phyloP scores from a whole-genome alignment of 2,329 filamentous ascomycete genomes.

The Colletotrichum horii region DNA sequence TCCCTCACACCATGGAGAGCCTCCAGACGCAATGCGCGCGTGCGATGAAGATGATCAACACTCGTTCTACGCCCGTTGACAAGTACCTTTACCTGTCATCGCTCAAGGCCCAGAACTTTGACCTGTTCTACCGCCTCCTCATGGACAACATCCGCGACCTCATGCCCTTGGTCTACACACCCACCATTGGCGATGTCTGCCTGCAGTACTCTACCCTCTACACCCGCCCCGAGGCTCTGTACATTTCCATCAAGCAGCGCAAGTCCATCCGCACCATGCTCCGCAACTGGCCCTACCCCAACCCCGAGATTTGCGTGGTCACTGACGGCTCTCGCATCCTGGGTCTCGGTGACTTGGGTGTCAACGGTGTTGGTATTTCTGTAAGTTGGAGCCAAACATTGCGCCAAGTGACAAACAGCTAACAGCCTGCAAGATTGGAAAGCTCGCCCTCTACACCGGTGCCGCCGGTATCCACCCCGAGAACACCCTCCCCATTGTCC shows the following conservation, averaged over 20 bases:
- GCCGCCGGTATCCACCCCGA: slow-evolving; percentile 92
- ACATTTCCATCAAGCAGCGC: slow-evolving; percentile 93
- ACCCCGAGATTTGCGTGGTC: slow-evolving; percentile 95
- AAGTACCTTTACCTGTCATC: slow-evolving; percentile 84
- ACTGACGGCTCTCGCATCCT: slow-evolving; percentile 94
- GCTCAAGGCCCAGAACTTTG: slow-evolving; percentile 76
- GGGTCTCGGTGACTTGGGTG: slow-evolving; percentile 91
- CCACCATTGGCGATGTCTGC: slow-evolving; percentile 94
- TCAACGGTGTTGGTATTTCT: slow-evolving; percentile 97
- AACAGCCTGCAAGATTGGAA: slow-evolving; percentile 70
- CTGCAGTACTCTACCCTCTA: slow-evolving; percentile 95
- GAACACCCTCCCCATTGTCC: slow-evolving; percentile 77
- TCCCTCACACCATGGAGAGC: slow-evolving; percentile 68
- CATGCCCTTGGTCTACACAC: slow-evolving; percentile 86
- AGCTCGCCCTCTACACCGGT: slow-evolving; percentile 92
- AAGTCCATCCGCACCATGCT: slow-evolving; percentile 89
- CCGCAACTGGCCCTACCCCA: slow-evolving; percentile 87
- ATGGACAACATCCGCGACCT: slow-evolving; percentile 79
- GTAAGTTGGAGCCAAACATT: slow-evolving; percentile 52
- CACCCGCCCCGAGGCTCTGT: slow-evolving; percentile 92
- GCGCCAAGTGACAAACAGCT: neutral
- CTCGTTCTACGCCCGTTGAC: slow-evolving; percentile 74
- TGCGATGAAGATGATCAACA: slow-evolving; percentile 77
- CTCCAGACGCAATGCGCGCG: slow-evolving; percentile 65
- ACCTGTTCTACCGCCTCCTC: slow-evolving; percentile 83